phyloP scores from a whole-genome alignment of 1,284 basidiomycete genomes.

The Baeospora myosura region DNA sequence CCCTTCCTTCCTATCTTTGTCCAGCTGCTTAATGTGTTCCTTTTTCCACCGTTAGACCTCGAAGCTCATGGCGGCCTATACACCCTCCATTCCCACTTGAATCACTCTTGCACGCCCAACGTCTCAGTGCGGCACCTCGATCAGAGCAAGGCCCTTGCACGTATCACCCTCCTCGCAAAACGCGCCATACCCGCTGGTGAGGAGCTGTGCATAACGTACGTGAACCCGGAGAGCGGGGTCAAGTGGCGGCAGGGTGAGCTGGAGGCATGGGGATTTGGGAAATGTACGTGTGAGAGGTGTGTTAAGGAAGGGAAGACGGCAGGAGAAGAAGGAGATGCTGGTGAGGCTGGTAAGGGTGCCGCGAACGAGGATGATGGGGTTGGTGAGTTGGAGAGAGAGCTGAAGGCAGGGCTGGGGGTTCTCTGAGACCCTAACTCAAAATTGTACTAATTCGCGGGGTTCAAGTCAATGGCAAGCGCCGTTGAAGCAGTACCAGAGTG shows the following conservation, averaged over 20 bases:
- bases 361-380: too few relatives aligned
- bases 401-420: too few relatives aligned
- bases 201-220: slow-evolving; percentile 76
- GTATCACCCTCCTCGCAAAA: slow-evolving; percentile 67
- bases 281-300: slow-evolving; percentile 63
- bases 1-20: too few relatives aligned
- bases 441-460: too few relatives aligned
- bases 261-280: slow-evolving; percentile 69
- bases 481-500: too few relatives aligned
- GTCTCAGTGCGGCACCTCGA: slow-evolving; percentile 66
- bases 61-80: slow-evolving; percentile 86
- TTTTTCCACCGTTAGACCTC: slow-evolving; percentile 44
- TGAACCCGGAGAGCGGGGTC: slow-evolving; percentile 55
- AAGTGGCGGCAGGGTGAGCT: slow-evolving; percentile 51
- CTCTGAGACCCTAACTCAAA: too few relatives aligned
- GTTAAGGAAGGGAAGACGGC: slow-evolving; percentile 34
- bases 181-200: slow-evolving; percentile 61
- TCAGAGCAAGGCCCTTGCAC: slow-evolving; percentile 54
- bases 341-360: too few relatives aligned
- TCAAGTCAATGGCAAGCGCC: too few relatives aligned
- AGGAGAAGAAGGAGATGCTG: slow-evolving; percentile 14
- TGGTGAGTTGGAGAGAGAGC: too few relatives aligned
- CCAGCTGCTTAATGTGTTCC: slow-evolving; percentile 2
- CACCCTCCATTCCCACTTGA: slow-evolving; percentile 79
- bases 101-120: slow-evolving; percentile 79